These are phyloP conservation scores for Gossypium thurberi DNA, from an alignment of 345 rosid species.

Conservation along the genomic window DNA sequence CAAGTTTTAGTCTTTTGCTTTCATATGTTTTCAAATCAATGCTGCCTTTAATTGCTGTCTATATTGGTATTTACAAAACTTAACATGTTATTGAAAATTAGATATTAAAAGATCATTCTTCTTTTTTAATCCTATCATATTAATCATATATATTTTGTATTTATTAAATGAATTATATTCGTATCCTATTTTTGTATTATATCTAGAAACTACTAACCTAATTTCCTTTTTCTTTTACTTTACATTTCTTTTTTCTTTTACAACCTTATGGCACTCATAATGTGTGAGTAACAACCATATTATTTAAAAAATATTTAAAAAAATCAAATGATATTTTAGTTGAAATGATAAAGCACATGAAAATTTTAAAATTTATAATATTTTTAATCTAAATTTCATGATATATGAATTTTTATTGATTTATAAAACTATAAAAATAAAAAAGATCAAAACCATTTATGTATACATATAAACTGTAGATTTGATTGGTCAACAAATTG, in stretches of 20 bases:
- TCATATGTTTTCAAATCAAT: not conserved
- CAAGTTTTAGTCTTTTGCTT: not conserved
- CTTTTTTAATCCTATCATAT: not conserved
- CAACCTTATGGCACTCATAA: not conserved
- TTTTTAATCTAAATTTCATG: no score
- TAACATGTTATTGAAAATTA: not conserved
- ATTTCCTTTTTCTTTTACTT: not conserved
- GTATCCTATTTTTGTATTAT: not conserved
- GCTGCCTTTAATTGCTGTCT: not conserved
- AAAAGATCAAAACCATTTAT: no score
- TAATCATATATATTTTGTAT: not conserved
- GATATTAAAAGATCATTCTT: not conserved
- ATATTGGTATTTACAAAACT: not conserved
- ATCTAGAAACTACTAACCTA: not conserved
- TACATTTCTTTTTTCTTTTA: not conserved
- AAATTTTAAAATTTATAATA: no score
- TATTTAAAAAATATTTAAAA: not conserved
- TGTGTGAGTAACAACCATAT: not conserved
- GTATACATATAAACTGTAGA: not conserved
- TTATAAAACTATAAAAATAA: no score
- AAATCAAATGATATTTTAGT: no score
- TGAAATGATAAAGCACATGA: no score
- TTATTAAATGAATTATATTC: not conserved
- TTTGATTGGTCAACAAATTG: conserved; percentile 26
- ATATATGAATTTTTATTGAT: no score